Percentiles rank a stretch among this genome's conserved stretches.
phyloP scores from a whole-genome alignment of 2,329 filamentous ascomycete genomes.

The Ascochyta clinopodiicola region DNA sequence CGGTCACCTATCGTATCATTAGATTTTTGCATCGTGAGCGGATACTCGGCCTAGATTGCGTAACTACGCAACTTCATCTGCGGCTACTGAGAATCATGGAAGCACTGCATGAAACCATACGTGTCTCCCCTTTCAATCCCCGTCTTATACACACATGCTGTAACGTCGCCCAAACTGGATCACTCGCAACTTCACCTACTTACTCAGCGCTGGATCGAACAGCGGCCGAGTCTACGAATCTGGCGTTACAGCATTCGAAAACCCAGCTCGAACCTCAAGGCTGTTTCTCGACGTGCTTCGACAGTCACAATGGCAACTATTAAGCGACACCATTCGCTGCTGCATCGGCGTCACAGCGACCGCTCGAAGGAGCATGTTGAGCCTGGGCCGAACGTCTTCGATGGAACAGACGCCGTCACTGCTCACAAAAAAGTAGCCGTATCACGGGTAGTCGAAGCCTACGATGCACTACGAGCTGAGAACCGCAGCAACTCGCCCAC shows the following conservation, averaged over 20 bases:
- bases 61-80: constrained; percentile 12
- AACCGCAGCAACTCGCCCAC: constrained; percentile 12
- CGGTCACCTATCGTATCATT: constrained; percentile 16
- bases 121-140: constrained; percentile 8
- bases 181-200: constrained; percentile 17
- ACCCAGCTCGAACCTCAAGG: constrained; percentile 10
- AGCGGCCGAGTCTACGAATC: constrained; percentile 17
- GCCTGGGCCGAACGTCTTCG: not conserved
- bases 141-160: constrained; percentile 9
- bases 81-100: constrained; percentile 8
- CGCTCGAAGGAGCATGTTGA: constrained; percentile 10
- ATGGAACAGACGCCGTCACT: constrained; percentile 14
- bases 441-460: constrained; percentile 16
- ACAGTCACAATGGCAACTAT: constrained; percentile 16
- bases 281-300: constrained; percentile 4
- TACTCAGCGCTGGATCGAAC: constrained; percentile 18
- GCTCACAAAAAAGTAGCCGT: constrained; percentile 15
- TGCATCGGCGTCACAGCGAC: constrained; percentile 15
- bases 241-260: constrained; percentile 17
- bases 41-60: constrained; percentile 18
- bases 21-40: constrained; percentile 7
- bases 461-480: constrained; percentile 14
- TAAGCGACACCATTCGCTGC: constrained; percentile 16
- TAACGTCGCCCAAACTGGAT: constrained; percentile 17
- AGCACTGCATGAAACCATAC: constrained; percentile 12